Evolutionary conservation across 768 basidiomycete genomes (phyloP), one percentile per base, ranked within the genome.

Genomic region (Calocybe indica): DNA sequence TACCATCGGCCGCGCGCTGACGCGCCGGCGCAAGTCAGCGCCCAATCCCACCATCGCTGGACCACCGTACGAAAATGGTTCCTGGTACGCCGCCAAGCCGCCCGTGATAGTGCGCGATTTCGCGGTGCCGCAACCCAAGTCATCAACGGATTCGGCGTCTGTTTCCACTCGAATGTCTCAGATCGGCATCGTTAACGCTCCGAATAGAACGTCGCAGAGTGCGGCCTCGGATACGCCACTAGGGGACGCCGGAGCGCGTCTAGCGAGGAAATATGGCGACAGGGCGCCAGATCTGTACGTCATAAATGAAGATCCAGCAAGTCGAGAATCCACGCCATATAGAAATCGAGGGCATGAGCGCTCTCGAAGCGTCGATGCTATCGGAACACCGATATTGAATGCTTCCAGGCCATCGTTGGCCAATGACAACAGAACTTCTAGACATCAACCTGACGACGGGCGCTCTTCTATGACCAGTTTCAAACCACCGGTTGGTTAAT

Each of bases 221-320:
- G 57, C 58, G 29, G 47, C 58, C 38, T 59, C 62, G 44, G 56
- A 57, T 22, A 22, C 22, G 22, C 22, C 22, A 22, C 22, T 4
- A 22, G 22, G 28, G 49, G 52, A 38, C 62, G 62, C 43, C 55
- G 53, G 10, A 62, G 37, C 57, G 41, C 43, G 46, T 34, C 37
- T 7, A 41, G 29, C n/a, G n/a, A 52, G 52, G 53, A 58, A 46
- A 42, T 41, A 58, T 13, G 66, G 50, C 41, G 62, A 61, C 41
- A 61, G 59, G 52, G 57, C 62, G 7, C 61, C 55, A 44, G 47
- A 52, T 13, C 55, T 72, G 47, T 68, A 62, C 41, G 61, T 65
- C 42, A 75, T 75, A 53, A 66, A 62, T 39, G 73, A 75, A 52
- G 62, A 71, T 47, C 63, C 68, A 7, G 50, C 54, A 44, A 70